These are phyloP conservation scores for Ceratocystis alfenasii DNA, from an alignment of 2,329 filamentous ascomycete species.

Conservation along the genomic window DNA sequence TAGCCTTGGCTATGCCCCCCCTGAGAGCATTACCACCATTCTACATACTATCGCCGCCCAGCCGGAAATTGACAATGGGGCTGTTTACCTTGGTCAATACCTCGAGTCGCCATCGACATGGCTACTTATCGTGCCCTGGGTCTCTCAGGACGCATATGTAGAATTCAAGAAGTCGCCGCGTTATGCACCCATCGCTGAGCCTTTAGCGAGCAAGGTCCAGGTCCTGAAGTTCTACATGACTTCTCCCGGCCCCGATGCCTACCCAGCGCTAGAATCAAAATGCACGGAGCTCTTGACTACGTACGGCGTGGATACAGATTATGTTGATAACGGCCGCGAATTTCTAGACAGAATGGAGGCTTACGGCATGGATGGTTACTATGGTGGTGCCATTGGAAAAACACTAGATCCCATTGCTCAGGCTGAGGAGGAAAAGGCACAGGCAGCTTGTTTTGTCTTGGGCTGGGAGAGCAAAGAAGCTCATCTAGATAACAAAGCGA, in stretches of 20 bases:
- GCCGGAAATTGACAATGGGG: conserved; percentile 27
- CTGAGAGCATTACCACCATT: conserved; percentile 25
- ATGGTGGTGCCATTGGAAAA: conserved; percentile 29
- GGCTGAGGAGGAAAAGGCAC: conserved; percentile 26
- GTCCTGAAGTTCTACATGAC: conserved; percentile 13
- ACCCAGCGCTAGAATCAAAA: conserved; percentile 29
- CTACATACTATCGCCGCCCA: conserved; percentile 7
- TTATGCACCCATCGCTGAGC: conserved; percentile 31
- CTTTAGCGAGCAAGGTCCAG: conserved; percentile 26
- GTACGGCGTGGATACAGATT: conserved; percentile 28
- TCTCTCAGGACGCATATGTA: conserved; percentile 28
- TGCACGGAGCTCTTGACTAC: conserved; percentile 33
- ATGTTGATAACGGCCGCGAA: conserved; percentile 21
- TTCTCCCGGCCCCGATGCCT: conserved; percentile 16
- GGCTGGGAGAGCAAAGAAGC: conserved; percentile 34
- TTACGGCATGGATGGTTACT: conserved; percentile 27
- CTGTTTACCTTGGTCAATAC: conserved; percentile 30
- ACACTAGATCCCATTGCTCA: conserved; percentile 28
- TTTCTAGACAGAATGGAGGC: conserved; percentile 29
- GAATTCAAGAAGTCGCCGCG: conserved; percentile 34
- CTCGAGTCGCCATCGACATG: conserved; percentile 30
- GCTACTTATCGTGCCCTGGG: conserved; percentile 30
- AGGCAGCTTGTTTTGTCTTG: conserved; percentile 29
- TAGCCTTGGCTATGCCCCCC: conserved; percentile 26
- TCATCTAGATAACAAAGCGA: conserved; percentile 28